These are phyloP conservation scores for Psilocybe cubensis DNA, from an alignment of 768 basidiomycete genomes.

Conservation along the genomic window DNA sequence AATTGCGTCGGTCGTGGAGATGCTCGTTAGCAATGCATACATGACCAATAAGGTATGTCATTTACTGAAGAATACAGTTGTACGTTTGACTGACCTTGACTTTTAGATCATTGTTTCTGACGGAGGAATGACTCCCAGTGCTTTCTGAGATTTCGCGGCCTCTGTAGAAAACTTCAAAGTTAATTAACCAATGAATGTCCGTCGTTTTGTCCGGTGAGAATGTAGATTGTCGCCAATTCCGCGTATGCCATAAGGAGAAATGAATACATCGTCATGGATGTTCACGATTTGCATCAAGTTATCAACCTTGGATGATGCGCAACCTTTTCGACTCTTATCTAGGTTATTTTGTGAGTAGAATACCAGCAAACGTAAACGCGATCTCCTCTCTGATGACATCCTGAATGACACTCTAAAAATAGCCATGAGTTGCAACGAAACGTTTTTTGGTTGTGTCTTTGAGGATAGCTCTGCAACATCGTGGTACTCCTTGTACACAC, in stretches of 20 bases:
- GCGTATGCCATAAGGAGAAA: background rate
- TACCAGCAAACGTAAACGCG: no score
- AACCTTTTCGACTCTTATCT: no score
- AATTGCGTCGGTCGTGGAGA: conserved; percentile 53
- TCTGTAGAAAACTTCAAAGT: background rate
- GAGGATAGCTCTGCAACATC: background rate
- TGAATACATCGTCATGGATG: background rate
- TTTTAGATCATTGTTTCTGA: conserved; percentile 49
- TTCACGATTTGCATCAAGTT: no score
- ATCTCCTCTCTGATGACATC: no score
- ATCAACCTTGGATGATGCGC: no score
- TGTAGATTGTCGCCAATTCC: background rate
- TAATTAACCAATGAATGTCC: no score
- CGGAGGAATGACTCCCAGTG: conserved; percentile 47
- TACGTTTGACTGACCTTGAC: background rate
- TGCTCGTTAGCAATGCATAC: conserved; percentile 53
- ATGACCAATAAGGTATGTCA: conserved; percentile 58
- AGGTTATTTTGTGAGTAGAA: no score
- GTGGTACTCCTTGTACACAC: background rate
- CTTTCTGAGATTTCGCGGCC: conserved; percentile 27
- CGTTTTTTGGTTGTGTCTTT: background rate
- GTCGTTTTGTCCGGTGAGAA: no score
- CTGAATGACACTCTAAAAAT: conserved; percentile 1
- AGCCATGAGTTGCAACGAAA: background rate
- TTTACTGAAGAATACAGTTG: background rate